phyloP scores from a whole-genome alignment of 306 rosid species.

The Prunus campanulata region DNA sequence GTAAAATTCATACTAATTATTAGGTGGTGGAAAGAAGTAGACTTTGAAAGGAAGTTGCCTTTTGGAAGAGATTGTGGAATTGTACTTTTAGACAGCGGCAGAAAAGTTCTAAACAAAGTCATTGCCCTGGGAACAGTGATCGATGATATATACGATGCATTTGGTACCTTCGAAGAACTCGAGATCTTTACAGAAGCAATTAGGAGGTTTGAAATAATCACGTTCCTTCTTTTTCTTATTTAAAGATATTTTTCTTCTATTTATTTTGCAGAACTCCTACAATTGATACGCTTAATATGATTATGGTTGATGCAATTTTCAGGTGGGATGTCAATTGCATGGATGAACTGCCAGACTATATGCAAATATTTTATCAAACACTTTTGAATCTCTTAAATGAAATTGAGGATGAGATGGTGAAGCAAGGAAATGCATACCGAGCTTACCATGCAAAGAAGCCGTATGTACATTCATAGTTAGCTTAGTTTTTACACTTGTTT shows the following conservation, averaged over 20 bases:
- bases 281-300: no score
- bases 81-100: constrained; percentile 41
- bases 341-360: constrained; percentile 15
- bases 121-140: constrained; percentile 16
- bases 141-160: constrained; percentile 47
- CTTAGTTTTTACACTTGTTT: no score
- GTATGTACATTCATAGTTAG: neutral
- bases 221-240: neutral
- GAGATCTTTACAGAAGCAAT: constrained; percentile 37
- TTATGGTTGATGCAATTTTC: neutral
- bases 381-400: constrained; percentile 16
- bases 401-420: constrained; percentile 10
- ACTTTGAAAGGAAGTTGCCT: neutral
- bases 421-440: constrained; percentile 17
- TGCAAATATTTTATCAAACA: constrained; percentile 12
- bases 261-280: neutral
- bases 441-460: constrained; percentile 16
- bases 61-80: constrained; percentile 31
- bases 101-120: constrained; percentile 23
- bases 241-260: neutral
- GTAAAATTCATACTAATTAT: no score
- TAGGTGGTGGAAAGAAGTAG: constrained; percentile 53
- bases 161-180: constrained; percentile 51
- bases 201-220: constrained; percentile 25
- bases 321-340: constrained; percentile 28